These are phyloP conservation scores for Bipolaris gigantea DNA, from an alignment of 2,329 filamentous ascomycete genomes.

Conservation along the genomic window DNA sequence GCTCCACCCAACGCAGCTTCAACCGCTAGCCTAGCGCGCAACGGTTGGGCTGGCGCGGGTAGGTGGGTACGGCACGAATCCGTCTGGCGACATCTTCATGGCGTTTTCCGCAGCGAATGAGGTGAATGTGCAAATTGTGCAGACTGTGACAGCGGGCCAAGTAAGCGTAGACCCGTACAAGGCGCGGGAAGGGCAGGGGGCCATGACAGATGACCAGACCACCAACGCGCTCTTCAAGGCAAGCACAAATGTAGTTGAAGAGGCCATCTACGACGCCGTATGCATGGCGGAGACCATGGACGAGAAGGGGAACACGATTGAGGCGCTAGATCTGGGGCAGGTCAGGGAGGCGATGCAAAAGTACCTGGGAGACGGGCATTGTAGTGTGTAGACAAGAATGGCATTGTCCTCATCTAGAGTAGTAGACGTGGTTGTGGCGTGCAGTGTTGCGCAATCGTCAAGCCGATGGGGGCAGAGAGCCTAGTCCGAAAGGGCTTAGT, in stretches of 20 bases:
- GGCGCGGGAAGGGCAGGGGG: constrained; percentile 49
- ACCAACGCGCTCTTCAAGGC: constrained; percentile 66
- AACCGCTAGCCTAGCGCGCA: constrained; percentile 62
- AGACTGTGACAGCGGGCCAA: constrained; percentile 37
- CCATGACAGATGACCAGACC: constrained; percentile 59
- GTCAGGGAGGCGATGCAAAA: constrained; percentile 44
- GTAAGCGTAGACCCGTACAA: constrained; percentile 38
- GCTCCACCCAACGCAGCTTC: constrained; percentile 59
- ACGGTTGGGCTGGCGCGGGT: constrained; percentile 64
- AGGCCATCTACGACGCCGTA: constrained; percentile 66
- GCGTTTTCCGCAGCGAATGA: constrained; percentile 66
- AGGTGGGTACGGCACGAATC: constrained; percentile 63
- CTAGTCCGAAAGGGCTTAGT: neutral
- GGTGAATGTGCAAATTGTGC: constrained; percentile 51
- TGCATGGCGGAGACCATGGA: constrained; percentile 63
- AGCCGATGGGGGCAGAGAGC: neutral
- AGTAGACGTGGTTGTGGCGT: neutral
- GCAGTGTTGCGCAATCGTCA: neutral
- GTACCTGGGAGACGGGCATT: constrained; percentile 25
- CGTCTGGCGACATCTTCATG: constrained; percentile 68
- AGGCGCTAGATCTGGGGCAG: constrained; percentile 39
- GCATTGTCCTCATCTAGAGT: neutral
- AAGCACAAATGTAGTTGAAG: constrained; percentile 64
- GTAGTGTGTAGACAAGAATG: neutral
- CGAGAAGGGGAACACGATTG: constrained; percentile 53